A percentile compares a stretch with the other conserved stretches of the same genome.
These are phyloP conservation scores for Phlebiopsis flavidoalba DNA, from an alignment of 768 basidiomycete genomes.

Conservation along the genomic window DNA sequence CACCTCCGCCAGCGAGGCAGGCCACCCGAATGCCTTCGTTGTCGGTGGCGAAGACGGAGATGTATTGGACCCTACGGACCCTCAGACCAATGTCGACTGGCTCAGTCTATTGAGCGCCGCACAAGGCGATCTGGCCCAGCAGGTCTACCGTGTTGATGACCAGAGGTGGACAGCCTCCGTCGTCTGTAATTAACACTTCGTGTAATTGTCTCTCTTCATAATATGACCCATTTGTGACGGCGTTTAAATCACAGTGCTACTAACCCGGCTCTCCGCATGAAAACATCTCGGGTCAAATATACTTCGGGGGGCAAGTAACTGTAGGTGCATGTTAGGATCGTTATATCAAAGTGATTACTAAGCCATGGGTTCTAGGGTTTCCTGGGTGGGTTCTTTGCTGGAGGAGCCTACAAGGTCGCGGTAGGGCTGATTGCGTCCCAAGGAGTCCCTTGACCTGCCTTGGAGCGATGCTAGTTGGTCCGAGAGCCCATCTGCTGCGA, in stretches of 20 bases:
- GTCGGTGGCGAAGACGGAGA: conserved; percentile 38
- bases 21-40: conserved; percentile 42
- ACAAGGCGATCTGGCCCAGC: conserved; percentile 42
- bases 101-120: conserved; percentile 41
- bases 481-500: too few species aligned
- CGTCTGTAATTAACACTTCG: conserved; percentile 30
- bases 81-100: conserved; percentile 47
- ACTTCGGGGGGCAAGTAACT: too few species aligned
- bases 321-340: too few species aligned
- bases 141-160: conserved; percentile 50
- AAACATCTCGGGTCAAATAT: conserved; percentile 46
- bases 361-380: too few species aligned
- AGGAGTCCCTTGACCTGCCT: too few species aligned
- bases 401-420: too few species aligned
- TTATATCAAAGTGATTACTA: too few species aligned
- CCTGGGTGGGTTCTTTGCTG: too few species aligned
- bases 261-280: conserved; percentile 32
- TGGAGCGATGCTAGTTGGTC: too few species aligned
- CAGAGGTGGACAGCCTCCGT: conserved; percentile 47
- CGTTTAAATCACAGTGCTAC: conserved; percentile 19
- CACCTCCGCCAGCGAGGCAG: conserved; percentile 34
- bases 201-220: not conserved
- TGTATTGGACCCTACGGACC: conserved; percentile 37
- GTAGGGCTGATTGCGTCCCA: too few species aligned
- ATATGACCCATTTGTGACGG: not conserved